Base-by-base conservation (phyloP, 441 rosid species). In the Hura crepitans region DNA sequence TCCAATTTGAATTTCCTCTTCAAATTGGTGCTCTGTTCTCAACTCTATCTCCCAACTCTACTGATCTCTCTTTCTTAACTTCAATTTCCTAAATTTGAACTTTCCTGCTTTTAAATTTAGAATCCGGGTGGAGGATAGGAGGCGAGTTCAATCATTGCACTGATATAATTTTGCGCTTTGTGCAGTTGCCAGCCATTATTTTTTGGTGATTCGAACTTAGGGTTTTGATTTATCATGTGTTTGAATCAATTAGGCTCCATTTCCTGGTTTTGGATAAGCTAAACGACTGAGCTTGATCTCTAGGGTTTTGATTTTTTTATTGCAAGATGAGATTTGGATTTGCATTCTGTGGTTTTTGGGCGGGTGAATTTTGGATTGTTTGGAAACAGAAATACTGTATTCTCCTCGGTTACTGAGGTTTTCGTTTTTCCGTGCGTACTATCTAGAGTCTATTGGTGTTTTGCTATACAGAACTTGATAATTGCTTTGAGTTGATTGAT, bases 241-340 rank as follows among this genome's bases (percentile, higher is more conserved):
- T 66, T 35, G 45, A 55, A 75, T 76, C 56, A 74, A 72, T 76
- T 70, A 59, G 49, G 79, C 55, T 69, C 68, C 66, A 74, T 54
- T 83, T 77, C 45, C 46, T 70, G 86, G 81, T 73, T 77, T 79
- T 77, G 58, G 70, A 69, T 72, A 59, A 68, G 81, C 64, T 66
- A 61, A 71, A 71, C 39, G 30, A 77, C 65, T 75, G 75, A 82
- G 81, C 77, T 79, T 80, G 84, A 78, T 86, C 83, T 72, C 81
- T 82, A 84, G 93, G 94, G 92, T 86, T 91, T 85, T 77, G 69
- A 70, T 70, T 73, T 78, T 71, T 68, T n/a, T n/a, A n/a, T 20
- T 57, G 66, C 47, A 47, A 78, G 66, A 84, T 88, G 91, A 81
- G 83, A 85, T 83, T 89, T 84, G 84, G 84, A 62, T 82, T 83